A percentile compares a stretch with the other conserved stretches of the same genome.
Evolutionary conservation across 805 yeast genomes (phyloP).

Genomic region (Hermanozyma aechmeae): DNA sequence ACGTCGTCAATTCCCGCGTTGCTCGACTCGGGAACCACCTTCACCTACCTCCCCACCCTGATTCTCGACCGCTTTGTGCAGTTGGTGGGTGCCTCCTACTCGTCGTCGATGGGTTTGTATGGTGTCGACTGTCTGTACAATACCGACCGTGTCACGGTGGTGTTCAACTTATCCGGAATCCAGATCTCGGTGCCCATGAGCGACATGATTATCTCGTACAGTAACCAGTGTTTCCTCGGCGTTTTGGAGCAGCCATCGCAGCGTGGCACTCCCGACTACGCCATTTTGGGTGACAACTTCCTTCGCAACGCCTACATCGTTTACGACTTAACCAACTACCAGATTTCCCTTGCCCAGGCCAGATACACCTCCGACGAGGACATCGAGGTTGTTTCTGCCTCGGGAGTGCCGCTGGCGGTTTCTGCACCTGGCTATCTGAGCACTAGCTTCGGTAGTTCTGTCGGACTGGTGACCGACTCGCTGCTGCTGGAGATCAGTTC

Average conservation of each 20-base stretch:
- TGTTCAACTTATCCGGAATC: conserved; percentile 52
- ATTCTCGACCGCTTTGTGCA: conserved; percentile 13
- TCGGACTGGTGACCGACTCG: no score
- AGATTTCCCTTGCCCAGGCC: conserved; percentile 46
- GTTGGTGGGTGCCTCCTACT: conserved; percentile 1
- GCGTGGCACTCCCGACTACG: no score
- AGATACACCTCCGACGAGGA: conserved; percentile 19
- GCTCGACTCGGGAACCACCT: conserved; percentile 45
- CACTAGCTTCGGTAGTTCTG: no score
- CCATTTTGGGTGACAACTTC: conserved; percentile 58
- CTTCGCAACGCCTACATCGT: conserved; percentile 57
- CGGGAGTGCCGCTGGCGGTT: conserved; percentile 40
- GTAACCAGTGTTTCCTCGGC: conserved; percentile 18
- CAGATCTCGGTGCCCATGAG: conserved; percentile 40
- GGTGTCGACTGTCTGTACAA: conserved; percentile 30
- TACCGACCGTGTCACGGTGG: conserved; percentile 7
- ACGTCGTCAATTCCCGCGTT: not conserved
- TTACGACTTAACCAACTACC: conserved; percentile 49
- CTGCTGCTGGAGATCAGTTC: no score
- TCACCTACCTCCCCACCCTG: conserved; percentile 36
- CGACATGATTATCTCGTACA: conserved; percentile 15
- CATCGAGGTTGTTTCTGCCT: conserved; percentile 35
- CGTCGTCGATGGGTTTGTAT: conserved; percentile 32
- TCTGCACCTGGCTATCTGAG: conserved; percentile 37
- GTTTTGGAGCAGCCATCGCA: conserved; percentile 11